These are phyloP conservation scores for Cladosporium phlei DNA, from an alignment of 2,329 filamentous ascomycete genomes.

Conservation along the genomic window DNA sequence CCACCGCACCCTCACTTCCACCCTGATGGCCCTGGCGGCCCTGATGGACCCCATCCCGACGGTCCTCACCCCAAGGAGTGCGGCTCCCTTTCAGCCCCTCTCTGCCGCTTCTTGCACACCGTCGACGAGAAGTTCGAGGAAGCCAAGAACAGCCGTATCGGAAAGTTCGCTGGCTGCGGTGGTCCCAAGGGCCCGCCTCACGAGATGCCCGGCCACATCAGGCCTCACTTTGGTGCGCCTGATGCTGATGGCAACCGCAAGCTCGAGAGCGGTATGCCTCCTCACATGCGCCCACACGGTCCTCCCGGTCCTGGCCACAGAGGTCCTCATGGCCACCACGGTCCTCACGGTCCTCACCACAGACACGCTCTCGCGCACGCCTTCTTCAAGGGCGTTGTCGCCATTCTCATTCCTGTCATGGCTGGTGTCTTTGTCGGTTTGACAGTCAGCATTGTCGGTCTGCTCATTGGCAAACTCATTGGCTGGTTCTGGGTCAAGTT, in stretches of 20 bases:
- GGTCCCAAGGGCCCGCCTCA: conserved; percentile 25
- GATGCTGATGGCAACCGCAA: conserved; percentile 10
- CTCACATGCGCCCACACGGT: conserved; percentile 22
- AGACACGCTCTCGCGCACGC: conserved; percentile 39
- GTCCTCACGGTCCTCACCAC: conserved; percentile 33
- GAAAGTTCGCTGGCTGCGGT: conserved; percentile 27
- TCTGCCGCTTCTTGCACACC: conserved; percentile 54
- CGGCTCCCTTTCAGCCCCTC: conserved; percentile 36
- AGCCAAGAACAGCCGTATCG: conserved; percentile 37
- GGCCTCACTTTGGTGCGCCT: conserved; percentile 23
- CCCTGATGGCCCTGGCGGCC: conserved; percentile 18
- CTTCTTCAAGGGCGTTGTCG: conserved; percentile 52
- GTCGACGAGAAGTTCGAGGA: conserved; percentile 44
- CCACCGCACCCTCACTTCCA: conserved; percentile 18
- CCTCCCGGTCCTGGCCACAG: conserved; percentile 20
- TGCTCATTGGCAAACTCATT: conserved; percentile 60
- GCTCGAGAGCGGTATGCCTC: conserved; percentile 24
- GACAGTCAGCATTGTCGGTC: conserved; percentile 61
- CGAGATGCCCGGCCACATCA: conserved; percentile 26
- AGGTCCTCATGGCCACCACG: conserved; percentile 21
- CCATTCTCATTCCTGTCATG: conserved; percentile 63
- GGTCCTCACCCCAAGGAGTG: conserved; percentile 33
- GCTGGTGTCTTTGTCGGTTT: conserved; percentile 66
- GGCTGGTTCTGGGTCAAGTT: conserved; percentile 56
- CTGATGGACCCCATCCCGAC: conserved; percentile 26